Evolutionary conservation across 306 rosid genomes (phyloP), one percentile per base, ranked within the genome.

Genomic region (Castanospermum australe): DNA sequence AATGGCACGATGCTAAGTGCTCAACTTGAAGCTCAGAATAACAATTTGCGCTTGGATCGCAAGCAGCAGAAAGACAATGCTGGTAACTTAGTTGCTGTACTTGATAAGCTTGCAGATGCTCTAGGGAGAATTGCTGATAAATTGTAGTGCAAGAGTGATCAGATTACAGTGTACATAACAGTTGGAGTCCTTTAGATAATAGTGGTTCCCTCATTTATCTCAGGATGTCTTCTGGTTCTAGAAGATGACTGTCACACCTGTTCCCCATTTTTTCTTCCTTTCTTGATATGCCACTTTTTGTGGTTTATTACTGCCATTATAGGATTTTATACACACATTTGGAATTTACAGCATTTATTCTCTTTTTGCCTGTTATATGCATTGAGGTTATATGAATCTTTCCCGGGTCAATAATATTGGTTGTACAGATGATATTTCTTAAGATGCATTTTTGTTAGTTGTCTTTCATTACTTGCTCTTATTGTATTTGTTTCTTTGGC

Each of bases 81-180:
- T 3, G 89, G 85, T 67, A 87, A 79, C 82, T 67, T 95, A 52
- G 89, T 95, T 71, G 84, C 91, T 52, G 99, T 95, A n/a, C 97
- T 95, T 45, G 90, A 91, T 78, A 95, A 91, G 91, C 91, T 95
- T 62, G 99, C 99, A 56, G 94, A 89, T 79, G 98, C 99, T 59
- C 80, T 93, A 70, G 91, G 94, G 30, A 87, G 97, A 85, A 96
- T 96, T 79, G 97, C 99, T 25, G 99, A 95, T 81, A 95, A 91
- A 87, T 78, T 88, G 83, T 95, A 91, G 87, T 71, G 79, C 68
- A 71, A 71, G 47, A 36, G 81, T 66, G 71, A 22, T 66, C 82
- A 28, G 75, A 81, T 57, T 65, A 24, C 78, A 76, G 85, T 90
- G 97, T 92, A 90, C 75, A 92, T 87, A 90, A 70, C 82, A 87